phyloP scores from a whole-genome alignment of 176 grass and related monocot species.

The Alloteropsis semialata region DNA sequence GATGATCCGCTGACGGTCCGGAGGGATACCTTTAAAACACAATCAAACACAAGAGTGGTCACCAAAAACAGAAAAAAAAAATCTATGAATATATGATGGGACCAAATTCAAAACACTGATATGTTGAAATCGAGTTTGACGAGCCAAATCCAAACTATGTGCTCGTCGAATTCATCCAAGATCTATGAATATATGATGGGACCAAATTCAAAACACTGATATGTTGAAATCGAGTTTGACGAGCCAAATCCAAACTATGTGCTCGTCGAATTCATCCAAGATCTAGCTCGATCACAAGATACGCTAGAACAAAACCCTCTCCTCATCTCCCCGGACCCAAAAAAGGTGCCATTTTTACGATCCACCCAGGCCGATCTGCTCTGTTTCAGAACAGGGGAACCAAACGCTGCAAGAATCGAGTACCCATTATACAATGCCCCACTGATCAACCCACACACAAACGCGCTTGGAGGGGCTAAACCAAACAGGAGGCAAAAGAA shows the following conservation, averaged over 20 bases:
- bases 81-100: background rate
- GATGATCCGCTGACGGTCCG: slow-evolving; percentile 60
- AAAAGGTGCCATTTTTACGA: background rate
- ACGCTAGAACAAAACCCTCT: background rate
- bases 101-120: background rate
- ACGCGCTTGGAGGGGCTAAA: background rate
- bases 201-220: background rate
- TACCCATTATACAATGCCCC: background rate
- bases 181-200: background rate
- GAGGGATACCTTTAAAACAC: slow-evolving; percentile 20
- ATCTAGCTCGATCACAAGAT: background rate
- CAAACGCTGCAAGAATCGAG: background rate
- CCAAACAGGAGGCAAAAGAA: background rate
- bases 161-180: background rate
- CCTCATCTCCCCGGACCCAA: background rate
- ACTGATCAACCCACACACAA: background rate
- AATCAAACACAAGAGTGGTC: background rate
- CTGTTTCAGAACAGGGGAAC: background rate
- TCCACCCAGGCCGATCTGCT: background rate
- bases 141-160: background rate
- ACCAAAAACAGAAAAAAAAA: background rate
- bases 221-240: background rate
- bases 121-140: background rate
- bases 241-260: background rate
- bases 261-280: background rate